phyloP scores from a whole-genome alignment of 257 asterid genomes.

The Anisodus acutangulus region DNA sequence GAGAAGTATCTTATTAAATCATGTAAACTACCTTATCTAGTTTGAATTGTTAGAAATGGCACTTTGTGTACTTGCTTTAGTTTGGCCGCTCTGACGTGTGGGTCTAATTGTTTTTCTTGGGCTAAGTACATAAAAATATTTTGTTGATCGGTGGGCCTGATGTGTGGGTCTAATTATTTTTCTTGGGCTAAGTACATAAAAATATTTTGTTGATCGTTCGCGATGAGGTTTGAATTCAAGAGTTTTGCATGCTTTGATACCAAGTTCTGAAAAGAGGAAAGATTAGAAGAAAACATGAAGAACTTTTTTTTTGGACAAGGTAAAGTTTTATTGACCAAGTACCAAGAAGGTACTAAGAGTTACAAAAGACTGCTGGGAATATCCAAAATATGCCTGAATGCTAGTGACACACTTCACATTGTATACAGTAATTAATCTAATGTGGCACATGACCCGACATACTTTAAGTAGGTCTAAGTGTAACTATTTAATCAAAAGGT shows the following conservation, averaged over 20 bases:
- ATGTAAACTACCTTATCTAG: not conserved
- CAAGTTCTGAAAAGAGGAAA: not conserved
- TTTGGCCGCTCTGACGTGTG: not conserved
- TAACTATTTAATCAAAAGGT: not conserved
- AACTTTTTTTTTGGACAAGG: not conserved
- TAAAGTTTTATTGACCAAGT: too few relatives aligned
- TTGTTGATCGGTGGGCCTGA: not conserved
- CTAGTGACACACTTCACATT: not conserved
- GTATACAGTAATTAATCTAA: constrained; percentile 3
- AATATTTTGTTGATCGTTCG: not conserved
- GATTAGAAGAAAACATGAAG: not conserved
- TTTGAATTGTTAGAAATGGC: not conserved
- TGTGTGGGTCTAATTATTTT: not conserved
- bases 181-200: not conserved
- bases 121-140: not conserved
- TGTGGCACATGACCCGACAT: not conserved
- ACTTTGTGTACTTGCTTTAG: not conserved
- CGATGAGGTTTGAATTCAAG: not conserved
- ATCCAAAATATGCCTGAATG: not conserved
- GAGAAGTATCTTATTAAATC: not conserved
- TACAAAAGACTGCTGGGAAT: too few relatives aligned
- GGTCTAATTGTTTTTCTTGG: not conserved
- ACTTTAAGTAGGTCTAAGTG: not conserved
- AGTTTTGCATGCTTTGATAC: not conserved
- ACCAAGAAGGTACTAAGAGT: too few relatives aligned